phyloP scores from a whole-genome alignment of 257 asterid species.

The Datura wrightii region DNA sequence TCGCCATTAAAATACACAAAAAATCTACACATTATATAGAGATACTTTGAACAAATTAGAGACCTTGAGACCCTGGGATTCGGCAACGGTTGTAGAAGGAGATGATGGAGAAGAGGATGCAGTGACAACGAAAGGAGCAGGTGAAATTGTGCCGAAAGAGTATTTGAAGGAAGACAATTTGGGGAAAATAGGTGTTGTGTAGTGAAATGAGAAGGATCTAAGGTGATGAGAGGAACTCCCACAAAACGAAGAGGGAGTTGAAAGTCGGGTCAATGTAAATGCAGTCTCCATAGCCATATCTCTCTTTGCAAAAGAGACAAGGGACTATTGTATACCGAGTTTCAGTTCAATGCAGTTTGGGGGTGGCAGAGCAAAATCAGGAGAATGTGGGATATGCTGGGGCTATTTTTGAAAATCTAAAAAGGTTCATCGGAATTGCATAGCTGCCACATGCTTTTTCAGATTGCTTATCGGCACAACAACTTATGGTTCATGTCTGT shows the following conservation, averaged over 20 bases:
- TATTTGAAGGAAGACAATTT: conserved; percentile 40
- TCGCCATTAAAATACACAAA: not conserved
- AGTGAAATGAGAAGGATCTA: conserved; percentile 1
- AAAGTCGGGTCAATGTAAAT: not conserved
- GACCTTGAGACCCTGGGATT: conserved; percentile 72
- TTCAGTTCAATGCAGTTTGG: too few relatives aligned
- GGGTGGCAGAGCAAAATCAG: not conserved
- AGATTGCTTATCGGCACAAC: conserved; percentile 7
- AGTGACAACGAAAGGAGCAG: conserved; percentile 33
- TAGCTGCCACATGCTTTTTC: not conserved
- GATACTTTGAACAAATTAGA: not conserved
- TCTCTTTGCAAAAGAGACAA: not conserved
- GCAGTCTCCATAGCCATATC: conserved; percentile 20
- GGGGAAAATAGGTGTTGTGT: conserved; percentile 38
- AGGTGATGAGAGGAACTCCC: not conserved
- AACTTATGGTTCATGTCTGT: not conserved
- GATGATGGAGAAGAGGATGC: conserved; percentile 50
- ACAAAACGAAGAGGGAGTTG: not conserved
- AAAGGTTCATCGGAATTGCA: not conserved
- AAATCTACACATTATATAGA: not conserved
- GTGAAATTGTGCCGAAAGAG: conserved; percentile 40
- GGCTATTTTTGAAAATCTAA: conserved; percentile 1
- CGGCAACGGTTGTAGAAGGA: conserved; percentile 58
- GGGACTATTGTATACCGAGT: not conserved
- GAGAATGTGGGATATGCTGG: not conserved